phyloP scores from a whole-genome alignment of 2,329 filamentous ascomycete genomes.

The Pochonia chlamydosporia region DNA sequence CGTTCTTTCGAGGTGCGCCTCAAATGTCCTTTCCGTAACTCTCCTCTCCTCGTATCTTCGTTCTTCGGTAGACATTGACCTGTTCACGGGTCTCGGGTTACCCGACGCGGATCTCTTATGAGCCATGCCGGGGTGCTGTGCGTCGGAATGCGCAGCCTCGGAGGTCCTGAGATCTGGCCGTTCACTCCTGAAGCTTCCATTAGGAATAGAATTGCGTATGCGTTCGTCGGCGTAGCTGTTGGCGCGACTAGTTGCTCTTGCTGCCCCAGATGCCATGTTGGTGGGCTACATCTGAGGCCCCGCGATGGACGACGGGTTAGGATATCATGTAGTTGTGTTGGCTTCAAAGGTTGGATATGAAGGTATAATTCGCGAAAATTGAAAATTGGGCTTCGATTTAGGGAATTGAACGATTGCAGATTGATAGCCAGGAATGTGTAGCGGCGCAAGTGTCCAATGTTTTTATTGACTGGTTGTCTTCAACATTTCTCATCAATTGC shows the following conservation, averaged over 20 bases:
- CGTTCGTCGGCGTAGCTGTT: conserved; percentile 34
- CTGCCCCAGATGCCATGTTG: conserved; percentile 36
- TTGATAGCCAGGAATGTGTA: no score
- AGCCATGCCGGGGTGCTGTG: conserved; percentile 31
- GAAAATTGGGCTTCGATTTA: background rate
- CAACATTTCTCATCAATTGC: no score
- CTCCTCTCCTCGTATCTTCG: conserved; percentile 46
- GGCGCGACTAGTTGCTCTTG: conserved; percentile 38
- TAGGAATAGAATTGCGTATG: conserved; percentile 29
- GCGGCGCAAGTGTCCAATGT: no score
- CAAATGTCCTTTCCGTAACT: conserved; percentile 47
- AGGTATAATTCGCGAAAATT: no score
- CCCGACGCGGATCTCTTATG: conserved; percentile 56
- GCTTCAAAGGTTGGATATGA: background rate
- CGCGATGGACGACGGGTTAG: background rate
- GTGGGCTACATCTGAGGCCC: conserved; percentile 28
- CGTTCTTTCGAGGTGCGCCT: conserved; percentile 59
- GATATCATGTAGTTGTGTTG: conserved; percentile 1
- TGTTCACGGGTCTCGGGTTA: conserved; percentile 45
- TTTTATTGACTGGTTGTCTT: no score
- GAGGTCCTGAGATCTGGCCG: conserved; percentile 31
- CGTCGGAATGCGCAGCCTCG: conserved; percentile 27
- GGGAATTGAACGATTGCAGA: background rate
- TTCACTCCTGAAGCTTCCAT: conserved; percentile 27
- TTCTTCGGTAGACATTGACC: conserved; percentile 30